These are phyloP conservation scores for Pythium aquatile DNA, from an alignment of 352 stramenopile species.

Conservation along the genomic window DNA sequence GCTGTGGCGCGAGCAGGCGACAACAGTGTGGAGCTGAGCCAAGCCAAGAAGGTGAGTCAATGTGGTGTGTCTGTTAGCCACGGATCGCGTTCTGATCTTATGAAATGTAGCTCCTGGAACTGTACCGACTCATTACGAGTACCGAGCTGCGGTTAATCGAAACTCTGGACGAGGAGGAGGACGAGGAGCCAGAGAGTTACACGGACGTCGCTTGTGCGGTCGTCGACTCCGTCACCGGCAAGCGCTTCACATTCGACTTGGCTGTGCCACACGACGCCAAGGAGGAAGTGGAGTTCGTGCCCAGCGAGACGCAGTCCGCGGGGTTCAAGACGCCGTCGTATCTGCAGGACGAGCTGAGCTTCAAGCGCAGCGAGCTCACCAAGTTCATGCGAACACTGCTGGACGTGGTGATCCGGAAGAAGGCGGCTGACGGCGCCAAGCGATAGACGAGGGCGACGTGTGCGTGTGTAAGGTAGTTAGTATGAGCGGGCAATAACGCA, in stretches of 20 bases:
- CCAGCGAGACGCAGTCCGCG: slow-evolving; percentile 50
- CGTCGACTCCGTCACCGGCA: slow-evolving; percentile 61
- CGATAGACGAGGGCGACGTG: slow-evolving; percentile 13
- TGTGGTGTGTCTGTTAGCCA: background rate
- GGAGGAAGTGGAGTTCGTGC: slow-evolving; percentile 83
- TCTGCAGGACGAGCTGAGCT: slow-evolving; percentile 84
- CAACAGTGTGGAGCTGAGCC: slow-evolving; percentile 49
- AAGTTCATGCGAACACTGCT: slow-evolving; percentile 83
- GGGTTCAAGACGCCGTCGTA: slow-evolving; percentile 67
- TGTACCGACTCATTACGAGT: slow-evolving; percentile 77
- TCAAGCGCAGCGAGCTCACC: slow-evolving; percentile 76
- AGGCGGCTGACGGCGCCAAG: slow-evolving; percentile 23
- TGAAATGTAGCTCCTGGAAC: slow-evolving; percentile 54
- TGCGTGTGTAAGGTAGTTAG: slow-evolving; percentile 13
- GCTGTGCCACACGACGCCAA: slow-evolving; percentile 54
- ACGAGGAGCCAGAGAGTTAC: slow-evolving; percentile 34
- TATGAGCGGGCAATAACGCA: background rate
- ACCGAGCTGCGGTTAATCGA: slow-evolving; percentile 78
- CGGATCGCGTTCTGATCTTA: background rate
- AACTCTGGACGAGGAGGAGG: slow-evolving; percentile 43
- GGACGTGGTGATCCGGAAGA: slow-evolving; percentile 79
- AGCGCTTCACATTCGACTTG: slow-evolving; percentile 76
- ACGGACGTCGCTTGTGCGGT: slow-evolving; percentile 70
- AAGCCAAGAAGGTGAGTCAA: slow-evolving; percentile 64
- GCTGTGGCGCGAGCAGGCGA: slow-evolving; percentile 25